These are phyloP conservation scores for Pleurotus tuber-regium DNA, from an alignment of 768 basidiomycete species.

Conservation along the genomic window DNA sequence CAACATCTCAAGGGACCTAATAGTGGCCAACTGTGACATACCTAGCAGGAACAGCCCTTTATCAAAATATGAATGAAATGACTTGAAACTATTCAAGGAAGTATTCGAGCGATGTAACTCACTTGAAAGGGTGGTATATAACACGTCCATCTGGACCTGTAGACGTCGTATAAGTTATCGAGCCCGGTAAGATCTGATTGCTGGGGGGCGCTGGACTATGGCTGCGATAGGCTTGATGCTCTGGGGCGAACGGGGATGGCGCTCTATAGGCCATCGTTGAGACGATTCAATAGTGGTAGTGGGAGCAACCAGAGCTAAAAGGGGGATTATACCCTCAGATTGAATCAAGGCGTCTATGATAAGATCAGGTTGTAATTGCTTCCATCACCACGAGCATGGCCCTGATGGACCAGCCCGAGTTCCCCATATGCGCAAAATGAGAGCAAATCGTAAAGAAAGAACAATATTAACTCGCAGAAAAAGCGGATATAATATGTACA, in stretches of 20 bases:
- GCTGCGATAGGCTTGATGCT: constrained; percentile 5
- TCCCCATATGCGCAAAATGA: too few species aligned
- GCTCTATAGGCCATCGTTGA: constrained; percentile 28
- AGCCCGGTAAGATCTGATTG: constrained; percentile 56
- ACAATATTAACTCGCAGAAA: constrained; percentile 9
- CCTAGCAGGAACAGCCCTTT: constrained; percentile 75
- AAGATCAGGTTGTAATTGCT: constrained; percentile 4
- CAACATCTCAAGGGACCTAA: constrained; percentile 13
- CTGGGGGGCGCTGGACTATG: constrained; percentile 4
- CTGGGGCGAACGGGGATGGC: constrained; percentile 18
- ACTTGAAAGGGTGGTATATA: constrained; percentile 77
- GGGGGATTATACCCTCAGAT: not conserved
- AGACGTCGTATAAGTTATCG: constrained; percentile 71
- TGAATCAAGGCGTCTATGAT: constrained; percentile 6
- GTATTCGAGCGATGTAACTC: constrained; percentile 20
- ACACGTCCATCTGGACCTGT: constrained; percentile 58
- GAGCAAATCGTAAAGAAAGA: not conserved
- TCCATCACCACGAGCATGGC: constrained; percentile 2
- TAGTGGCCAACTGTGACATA: constrained; percentile 26
- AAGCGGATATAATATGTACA: constrained; percentile 14
- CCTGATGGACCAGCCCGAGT: not conserved
- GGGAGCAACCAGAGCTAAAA: too few species aligned
- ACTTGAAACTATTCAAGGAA: constrained; percentile 1
- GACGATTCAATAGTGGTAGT: too few species aligned
- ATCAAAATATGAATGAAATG: constrained; percentile 12